Evolutionary conservation across 139 green algal species (phyloP).

Genomic region (Chlorella sp.): DNA sequence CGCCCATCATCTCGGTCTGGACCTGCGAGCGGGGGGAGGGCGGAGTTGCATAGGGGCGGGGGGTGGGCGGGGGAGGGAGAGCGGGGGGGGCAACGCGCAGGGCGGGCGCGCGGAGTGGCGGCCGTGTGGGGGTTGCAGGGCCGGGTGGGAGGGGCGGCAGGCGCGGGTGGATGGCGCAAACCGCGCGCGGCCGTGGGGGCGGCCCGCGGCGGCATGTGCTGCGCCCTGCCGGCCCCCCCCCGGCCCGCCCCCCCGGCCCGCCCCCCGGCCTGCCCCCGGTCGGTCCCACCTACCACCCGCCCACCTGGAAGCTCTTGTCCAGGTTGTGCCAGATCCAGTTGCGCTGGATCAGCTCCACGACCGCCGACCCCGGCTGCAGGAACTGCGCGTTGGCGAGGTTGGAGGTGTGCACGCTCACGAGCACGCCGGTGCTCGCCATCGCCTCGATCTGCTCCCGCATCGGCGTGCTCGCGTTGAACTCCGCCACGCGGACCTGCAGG

Average conservation of each 20-base stretch:
- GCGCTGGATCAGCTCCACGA: constrained; percentile 84
- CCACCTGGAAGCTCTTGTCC: constrained; percentile 57
- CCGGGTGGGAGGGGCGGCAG: no score
- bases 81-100: no score
- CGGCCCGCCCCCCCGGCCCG: background rate
- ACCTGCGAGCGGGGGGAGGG: constrained; percentile 17
- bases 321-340: constrained; percentile 82
- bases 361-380: constrained; percentile 72
- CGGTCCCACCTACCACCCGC: background rate
- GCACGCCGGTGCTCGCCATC: constrained; percentile 73
- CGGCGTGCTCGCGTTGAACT: constrained; percentile 58
- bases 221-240: background rate
- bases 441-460: constrained; percentile 78
- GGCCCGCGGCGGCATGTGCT: no score
- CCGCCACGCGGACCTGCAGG: constrained; percentile 50
- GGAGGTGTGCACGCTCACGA: constrained; percentile 83
- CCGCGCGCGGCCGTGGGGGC: no score
- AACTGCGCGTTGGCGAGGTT: constrained; percentile 85
- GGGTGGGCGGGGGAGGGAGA: background rate
- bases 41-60: background rate
- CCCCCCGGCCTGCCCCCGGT: background rate
- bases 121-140: no score
- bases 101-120: no score
- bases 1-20: constrained; percentile 77
- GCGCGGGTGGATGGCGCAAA: no score